A percentile compares a stretch with the other conserved stretches of the same genome.
These are phyloP conservation scores for Vitis rotundifolia DNA, from an alignment of 164 flowering plant genomes.

Conservation along the genomic window DNA sequence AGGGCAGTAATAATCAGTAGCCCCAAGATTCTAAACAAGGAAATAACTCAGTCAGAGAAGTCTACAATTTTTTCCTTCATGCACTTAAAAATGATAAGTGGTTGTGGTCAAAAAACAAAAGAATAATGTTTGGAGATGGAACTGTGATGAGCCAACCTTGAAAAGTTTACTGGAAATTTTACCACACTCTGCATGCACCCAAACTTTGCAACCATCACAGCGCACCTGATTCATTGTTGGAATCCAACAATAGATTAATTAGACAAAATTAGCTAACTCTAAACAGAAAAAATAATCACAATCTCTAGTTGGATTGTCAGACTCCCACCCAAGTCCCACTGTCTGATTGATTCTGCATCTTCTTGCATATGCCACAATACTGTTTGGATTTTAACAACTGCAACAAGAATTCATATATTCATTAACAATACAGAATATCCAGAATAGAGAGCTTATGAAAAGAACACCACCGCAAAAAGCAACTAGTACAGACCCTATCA, in stretches of 20 bases:
- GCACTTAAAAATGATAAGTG: background rate
- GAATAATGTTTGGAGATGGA: background rate
- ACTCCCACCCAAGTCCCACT: conserved; percentile 81
- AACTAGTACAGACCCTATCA: conserved; percentile 56
- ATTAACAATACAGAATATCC: conserved; percentile 3
- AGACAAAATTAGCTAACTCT: background rate
- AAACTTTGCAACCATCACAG: conserved; percentile 94
- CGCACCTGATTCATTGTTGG: conserved; percentile 13
- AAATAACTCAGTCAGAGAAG: conserved; percentile 1
- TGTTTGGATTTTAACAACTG: conserved; percentile 83
- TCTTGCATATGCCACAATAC: conserved; percentile 95
- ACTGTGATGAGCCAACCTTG: conserved; percentile 54
- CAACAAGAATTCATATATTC: conserved; percentile 10
- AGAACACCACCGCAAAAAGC: background rate
- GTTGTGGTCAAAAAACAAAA: too few relatives aligned
- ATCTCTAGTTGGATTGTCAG: background rate
- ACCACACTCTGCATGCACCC: conserved; percentile 97
- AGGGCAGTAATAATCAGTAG: conserved; percentile 86
- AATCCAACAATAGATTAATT: background rate
- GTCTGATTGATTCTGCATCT: conserved; percentile 87
- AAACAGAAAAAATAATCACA: conserved; percentile 1
- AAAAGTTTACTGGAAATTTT: conserved; percentile 59
- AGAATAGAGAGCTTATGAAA: background rate
- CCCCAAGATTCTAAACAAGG: conserved; percentile 53
- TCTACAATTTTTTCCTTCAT: conserved; percentile 8